Percentiles rank a stretch among this genome's conserved stretches.
Conservation (phyloP, 2,329 filamentous ascomycete genomes). For the Diplocarpon rosae region DNA sequence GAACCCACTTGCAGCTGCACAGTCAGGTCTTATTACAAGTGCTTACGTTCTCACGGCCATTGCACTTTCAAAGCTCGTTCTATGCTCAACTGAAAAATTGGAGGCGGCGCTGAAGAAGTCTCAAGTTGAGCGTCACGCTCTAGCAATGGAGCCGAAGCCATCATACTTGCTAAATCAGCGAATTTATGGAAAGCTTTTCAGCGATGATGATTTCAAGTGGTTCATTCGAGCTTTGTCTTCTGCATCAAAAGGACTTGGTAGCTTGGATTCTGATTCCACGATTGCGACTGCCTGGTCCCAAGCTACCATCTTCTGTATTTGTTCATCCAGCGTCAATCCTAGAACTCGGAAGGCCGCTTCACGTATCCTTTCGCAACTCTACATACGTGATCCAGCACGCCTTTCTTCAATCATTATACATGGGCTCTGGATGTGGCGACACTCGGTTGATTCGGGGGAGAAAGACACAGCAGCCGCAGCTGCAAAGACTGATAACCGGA, state of each 20-base stretch:
- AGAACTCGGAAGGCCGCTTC: slow-evolving; percentile 53
- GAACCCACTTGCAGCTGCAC: slow-evolving; percentile 69
- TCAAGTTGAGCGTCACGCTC: slow-evolving; percentile 50
- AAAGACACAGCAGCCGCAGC: slow-evolving; percentile 64
- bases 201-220: slow-evolving; percentile 71
- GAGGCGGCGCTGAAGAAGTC: slow-evolving; percentile 49
- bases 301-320: slow-evolving; percentile 69
- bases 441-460: slow-evolving; percentile 54
- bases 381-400: slow-evolving; percentile 44
- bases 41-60: slow-evolving; percentile 66
- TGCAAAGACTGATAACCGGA: slow-evolving; percentile 51
- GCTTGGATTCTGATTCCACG: slow-evolving; percentile 35
- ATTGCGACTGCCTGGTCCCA: slow-evolving; percentile 69
- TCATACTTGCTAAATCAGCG: slow-evolving; percentile 79
- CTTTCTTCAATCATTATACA: slow-evolving; percentile 54
- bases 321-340: slow-evolving; percentile 48
- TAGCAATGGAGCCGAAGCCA: slow-evolving; percentile 65
- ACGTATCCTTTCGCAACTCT: slow-evolving; percentile 51
- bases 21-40: slow-evolving; percentile 71
- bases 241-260: slow-evolving; percentile 40
- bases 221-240: slow-evolving; percentile 58
- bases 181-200: slow-evolving; percentile 69
- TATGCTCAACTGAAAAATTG: slow-evolving; percentile 44
- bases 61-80: slow-evolving; percentile 39
- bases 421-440: slow-evolving; percentile 73